Evolutionary conservation across 2,329 filamentous ascomycete genomes (phyloP).

Genomic region (Monilinia aucupariae): DNA sequence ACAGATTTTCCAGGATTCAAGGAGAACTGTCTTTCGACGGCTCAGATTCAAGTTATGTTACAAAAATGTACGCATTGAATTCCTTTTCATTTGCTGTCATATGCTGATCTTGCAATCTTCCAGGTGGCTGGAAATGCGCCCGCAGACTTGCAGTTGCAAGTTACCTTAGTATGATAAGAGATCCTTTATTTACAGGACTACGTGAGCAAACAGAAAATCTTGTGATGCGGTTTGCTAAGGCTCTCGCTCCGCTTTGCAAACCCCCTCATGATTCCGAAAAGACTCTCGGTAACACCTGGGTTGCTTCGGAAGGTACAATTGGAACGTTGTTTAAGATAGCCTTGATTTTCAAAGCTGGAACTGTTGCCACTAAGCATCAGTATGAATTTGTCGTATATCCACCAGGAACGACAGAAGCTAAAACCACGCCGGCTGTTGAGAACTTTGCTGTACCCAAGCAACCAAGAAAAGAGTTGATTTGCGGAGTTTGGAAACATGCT

Average conservation of each 20-base stretch:
- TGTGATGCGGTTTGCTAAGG: not conserved
- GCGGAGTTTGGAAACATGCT: not conserved
- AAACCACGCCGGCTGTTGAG: not conserved
- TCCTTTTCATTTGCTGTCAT: not conserved
- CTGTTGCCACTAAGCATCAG: not conserved
- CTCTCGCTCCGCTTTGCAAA: not conserved
- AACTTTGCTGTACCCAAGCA: not conserved
- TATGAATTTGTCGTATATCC: not conserved
- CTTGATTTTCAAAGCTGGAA: constrained; percentile 3
- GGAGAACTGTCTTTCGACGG: not conserved
- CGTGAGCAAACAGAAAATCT: not conserved
- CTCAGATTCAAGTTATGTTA: not conserved
- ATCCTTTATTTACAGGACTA: not conserved
- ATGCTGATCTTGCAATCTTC: not conserved
- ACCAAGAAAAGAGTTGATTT: not conserved
- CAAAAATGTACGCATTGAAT: not conserved
- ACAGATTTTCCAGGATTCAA: not conserved
- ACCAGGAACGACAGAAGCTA: not conserved
- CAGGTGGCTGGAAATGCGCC: not conserved
- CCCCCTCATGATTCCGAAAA: constrained; percentile 1
- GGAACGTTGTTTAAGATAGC: not conserved
- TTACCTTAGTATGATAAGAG: not conserved
- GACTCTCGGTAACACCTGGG: not conserved
- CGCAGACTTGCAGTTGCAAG: not conserved
- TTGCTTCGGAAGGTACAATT: not conserved